Evolutionary conservation across 306 rosid species (phyloP).

Genomic region (Hippophae rhamnoides): DNA sequence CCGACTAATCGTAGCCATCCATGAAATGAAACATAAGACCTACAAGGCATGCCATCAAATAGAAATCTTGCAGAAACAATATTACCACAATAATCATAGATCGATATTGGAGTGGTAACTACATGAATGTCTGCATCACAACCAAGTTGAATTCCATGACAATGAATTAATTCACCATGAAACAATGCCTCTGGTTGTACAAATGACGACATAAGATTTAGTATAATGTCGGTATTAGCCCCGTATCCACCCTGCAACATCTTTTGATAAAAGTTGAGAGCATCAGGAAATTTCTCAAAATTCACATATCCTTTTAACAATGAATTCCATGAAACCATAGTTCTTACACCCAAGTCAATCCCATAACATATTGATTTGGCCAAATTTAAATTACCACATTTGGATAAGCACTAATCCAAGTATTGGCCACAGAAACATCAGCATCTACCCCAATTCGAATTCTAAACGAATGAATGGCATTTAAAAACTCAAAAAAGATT

Average conservation of each 20-base stretch:
- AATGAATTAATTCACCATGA: constrained; percentile 47
- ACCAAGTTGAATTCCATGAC: constrained; percentile 50
- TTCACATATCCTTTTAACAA: constrained; percentile 50
- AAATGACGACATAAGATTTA: constrained; percentile 46
- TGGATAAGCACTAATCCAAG: constrained; percentile 63
- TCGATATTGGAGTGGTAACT: constrained; percentile 46
- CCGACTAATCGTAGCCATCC: constrained; percentile 62
- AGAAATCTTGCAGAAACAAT: constrained; percentile 36
- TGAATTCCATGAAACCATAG: constrained; percentile 69
- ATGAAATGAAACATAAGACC: constrained; percentile 61
- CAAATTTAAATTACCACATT: constrained; percentile 36
- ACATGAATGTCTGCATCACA: constrained; percentile 47
- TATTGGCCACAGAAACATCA: constrained; percentile 45
- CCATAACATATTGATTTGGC: constrained; percentile 34
- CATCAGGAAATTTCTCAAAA: constrained; percentile 26
- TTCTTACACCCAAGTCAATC: constrained; percentile 28
- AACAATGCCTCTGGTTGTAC: constrained; percentile 30
- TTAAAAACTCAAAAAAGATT: constrained; percentile 25
- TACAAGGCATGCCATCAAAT: constrained; percentile 39
- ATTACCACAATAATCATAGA: constrained; percentile 58
- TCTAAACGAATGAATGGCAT: constrained; percentile 40
- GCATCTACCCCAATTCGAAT: constrained; percentile 33
- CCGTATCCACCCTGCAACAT: constrained; percentile 32
- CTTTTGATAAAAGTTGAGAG: constrained; percentile 33
- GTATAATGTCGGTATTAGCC: constrained; percentile 47